These are phyloP conservation scores for Eutrema salsugineum DNA, from an alignment of 441 rosid genomes.

Conservation along the genomic window DNA sequence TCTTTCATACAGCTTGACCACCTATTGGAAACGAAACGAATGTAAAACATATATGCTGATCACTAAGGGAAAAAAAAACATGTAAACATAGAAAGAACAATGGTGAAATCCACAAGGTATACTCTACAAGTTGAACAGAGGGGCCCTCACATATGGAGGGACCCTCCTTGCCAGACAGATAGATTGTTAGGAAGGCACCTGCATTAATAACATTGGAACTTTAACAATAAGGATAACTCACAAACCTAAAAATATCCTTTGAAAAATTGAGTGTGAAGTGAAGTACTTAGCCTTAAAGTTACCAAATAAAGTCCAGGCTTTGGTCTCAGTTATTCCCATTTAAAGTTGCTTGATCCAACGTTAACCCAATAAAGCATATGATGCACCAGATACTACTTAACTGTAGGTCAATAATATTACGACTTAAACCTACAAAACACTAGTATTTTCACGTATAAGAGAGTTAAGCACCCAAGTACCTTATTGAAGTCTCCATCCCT, in stretches of 20 bases:
- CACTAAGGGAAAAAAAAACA: conserved; percentile 14
- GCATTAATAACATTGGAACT: conserved; percentile 90
- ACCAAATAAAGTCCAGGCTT: conserved; percentile 93
- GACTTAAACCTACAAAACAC: conserved; percentile 56
- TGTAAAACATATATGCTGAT: conserved; percentile 18
- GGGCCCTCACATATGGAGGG: conserved; percentile 90
- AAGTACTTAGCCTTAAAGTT: conserved; percentile 95
- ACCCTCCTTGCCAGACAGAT: conserved; percentile 92
- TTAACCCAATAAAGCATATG: conserved; percentile 94
- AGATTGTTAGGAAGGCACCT: conserved; percentile 98
- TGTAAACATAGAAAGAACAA: conserved; percentile 44
- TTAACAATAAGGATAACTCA: conserved; percentile 62
- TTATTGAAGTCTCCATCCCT: conserved; percentile 81
- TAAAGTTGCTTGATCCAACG: conserved; percentile 97
- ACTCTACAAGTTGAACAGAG: conserved; percentile 83
- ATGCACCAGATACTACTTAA: conserved; percentile 92
- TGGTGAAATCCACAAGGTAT: conserved; percentile 81
- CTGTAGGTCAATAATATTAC: conserved; percentile 76
- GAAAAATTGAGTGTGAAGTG: conserved; percentile 72
- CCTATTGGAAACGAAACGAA: conserved; percentile 44
- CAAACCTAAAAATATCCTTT: conserved; percentile 73
- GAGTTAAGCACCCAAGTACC: conserved; percentile 60
- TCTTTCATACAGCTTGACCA: conserved; percentile 89
- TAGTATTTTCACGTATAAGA: conserved; percentile 26
- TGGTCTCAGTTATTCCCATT: conserved; percentile 94